A percentile compares a stretch with the other conserved stretches of the same genome.
phyloP scores from a whole-genome alignment of 2,329 filamentous ascomycete species.

The Aureobasidium sp. region DNA sequence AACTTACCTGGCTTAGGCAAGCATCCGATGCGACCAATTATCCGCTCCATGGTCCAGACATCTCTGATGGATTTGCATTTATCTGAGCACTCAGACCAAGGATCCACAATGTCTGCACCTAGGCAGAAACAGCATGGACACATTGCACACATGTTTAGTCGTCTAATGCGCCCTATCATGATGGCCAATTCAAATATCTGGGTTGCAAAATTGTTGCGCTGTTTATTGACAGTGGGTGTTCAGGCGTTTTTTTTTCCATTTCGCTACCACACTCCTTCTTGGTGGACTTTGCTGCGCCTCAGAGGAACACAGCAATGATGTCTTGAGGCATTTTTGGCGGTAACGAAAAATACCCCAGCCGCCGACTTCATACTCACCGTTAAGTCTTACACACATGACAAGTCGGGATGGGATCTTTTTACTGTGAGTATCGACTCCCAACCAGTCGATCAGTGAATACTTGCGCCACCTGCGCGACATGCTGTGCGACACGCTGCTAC shows the following conservation, averaged over 20 bases:
- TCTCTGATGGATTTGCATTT: background rate
- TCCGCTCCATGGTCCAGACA: background rate
- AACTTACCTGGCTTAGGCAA: background rate
- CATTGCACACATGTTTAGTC: background rate
- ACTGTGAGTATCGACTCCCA: background rate
- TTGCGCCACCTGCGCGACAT: background rate
- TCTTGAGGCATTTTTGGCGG: conserved; percentile 8
- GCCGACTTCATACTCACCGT: background rate
- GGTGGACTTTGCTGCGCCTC: background rate
- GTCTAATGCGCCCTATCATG: background rate
- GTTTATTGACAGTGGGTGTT: background rate
- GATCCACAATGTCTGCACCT: background rate
- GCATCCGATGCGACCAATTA: background rate
- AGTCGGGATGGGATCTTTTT: background rate
- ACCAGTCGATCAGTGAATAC: background rate
- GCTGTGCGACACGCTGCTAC: background rate
- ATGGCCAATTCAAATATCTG: background rate
- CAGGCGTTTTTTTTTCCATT: background rate
- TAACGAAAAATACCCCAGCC: background rate
- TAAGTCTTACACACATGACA: background rate
- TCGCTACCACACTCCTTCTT: background rate
- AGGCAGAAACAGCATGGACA: background rate
- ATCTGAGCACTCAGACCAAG: background rate
- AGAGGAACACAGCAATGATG: background rate
- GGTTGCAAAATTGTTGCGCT: background rate